Evolutionary conservation across 75 land plant genomes (phyloP), one percentile per base, ranked within the genome.

Genomic region (Ceratopteris richardii): DNA sequence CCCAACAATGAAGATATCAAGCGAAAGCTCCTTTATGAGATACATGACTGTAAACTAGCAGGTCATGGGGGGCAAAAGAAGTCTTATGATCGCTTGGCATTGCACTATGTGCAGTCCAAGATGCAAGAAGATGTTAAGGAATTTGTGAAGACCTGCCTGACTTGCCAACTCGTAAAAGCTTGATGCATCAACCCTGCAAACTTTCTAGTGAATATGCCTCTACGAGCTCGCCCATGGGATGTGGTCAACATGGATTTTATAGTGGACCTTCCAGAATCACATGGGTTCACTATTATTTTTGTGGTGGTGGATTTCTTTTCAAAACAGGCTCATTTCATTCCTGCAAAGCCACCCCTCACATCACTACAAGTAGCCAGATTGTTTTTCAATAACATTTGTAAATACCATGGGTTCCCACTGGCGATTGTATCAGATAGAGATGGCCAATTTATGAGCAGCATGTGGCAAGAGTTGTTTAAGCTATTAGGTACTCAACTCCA

Each of bases 221-320:
- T 14, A 46, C 50, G 13, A 3, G 5, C 50, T 18, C 5, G 50
- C 2, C 50, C 22, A 5, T 46, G 50, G 50, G 22, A 46, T 18
- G 50, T 46, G 4, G 22, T 46, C 50, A 46, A 14, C 14, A 46
- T 46, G 50, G 50, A 46, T 17, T 46, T 46, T 2, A 46, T 46
- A 6, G 50, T 46, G 50, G 50, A 46, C 14, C 50, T 46, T n/a
- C 50, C 50, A 2, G 18, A n/a, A 3, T 5, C 12, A 18, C 18
- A 46, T n/a, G 50, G 50, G 4, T 21, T 6, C 3, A 46, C 22
- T 3, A 21, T 46, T 2, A 46, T 46, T 17, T 18, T 46, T n/a
- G 50, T 46, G 22, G 50, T 46, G 3, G 50, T 46, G 22, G 50
- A 46, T 46, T 46, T 6, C 22, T 46, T 46, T 14, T 18, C 50